Base-by-base conservation (phyloP, 257 asterid species). In the Solanum appendiculatum region DNA sequence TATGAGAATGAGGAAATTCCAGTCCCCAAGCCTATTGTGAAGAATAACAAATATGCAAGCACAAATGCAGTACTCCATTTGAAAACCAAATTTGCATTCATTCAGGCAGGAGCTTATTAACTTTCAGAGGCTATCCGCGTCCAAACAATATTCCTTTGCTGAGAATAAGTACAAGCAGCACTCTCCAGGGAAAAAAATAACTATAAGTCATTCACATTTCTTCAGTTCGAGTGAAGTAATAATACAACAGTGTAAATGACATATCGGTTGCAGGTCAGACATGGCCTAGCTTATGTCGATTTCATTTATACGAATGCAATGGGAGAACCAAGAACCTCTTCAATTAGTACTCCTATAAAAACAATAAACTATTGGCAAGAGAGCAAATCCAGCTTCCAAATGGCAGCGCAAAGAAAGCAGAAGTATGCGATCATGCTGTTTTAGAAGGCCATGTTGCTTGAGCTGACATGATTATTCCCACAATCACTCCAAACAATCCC, bases 381-480 rank as follows among this genome's bases (percentile, higher is more conserved):
- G 12, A 81, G 31, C 11, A 48, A 81, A 81, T 48, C 18, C 85
- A 81, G 20, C 68, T 81, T 9, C 20, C 69, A 48, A 81, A 81
- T 29, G 84, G 27, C 40, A 21, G 44, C 44, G 2, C 44, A 81
- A 23, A 29, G 68, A 31, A 48, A 81, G 64, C n/a, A 1, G 40
- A 78, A 5, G 85, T 48, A 31, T 20, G 5, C 2, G 31, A 48
- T 90, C 90, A 93, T 87, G 87, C 86, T 7, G 51, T 90, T 90
- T 89, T 94, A 23, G 97, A 44, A 70, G 99, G 99, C 98, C 99
- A 97, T 89, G 98, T 93, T 66, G 99, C 99, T 92, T 97, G 99
- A 81, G 99, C 98, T 25, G 98, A 97, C 99, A 97, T 97, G 89
- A 97, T 97, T 86, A 97, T 97, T 90, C 99, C 98, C 39, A 95